Evolutionary conservation across 768 basidiomycete genomes (phyloP).

Genomic region (Collybia mongolica): DNA sequence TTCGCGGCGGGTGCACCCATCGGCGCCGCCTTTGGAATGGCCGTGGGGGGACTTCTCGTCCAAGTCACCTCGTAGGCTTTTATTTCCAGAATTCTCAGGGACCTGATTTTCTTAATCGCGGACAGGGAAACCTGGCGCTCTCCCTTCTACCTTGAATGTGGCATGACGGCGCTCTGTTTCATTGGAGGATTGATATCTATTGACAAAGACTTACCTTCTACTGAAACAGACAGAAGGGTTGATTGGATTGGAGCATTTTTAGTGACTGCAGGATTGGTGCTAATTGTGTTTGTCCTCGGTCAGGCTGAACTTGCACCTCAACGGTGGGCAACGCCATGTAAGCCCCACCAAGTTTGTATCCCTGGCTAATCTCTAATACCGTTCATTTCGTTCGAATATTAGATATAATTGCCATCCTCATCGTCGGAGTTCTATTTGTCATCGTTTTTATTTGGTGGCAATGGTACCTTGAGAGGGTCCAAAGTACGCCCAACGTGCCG

Average conservation of each 20-base stretch:
- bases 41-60: slow-evolving; percentile 72
- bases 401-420: slow-evolving; percentile 67
- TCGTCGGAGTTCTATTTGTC: slow-evolving; percentile 57
- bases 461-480: slow-evolving; percentile 43
- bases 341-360: slow-evolving; percentile 5
- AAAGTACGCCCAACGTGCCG: neutral
- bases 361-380: slow-evolving; percentile 19
- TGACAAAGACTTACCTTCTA: slow-evolving; percentile 51
- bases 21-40: slow-evolving; percentile 69
- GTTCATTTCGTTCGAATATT: neutral
- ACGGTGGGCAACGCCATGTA: slow-evolving; percentile 51
- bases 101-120: neutral
- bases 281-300: slow-evolving; percentile 69
- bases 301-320: slow-evolving; percentile 56
- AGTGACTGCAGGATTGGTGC: slow-evolving; percentile 58
- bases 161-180: slow-evolving; percentile 50
- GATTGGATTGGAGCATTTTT: slow-evolving; percentile 77
- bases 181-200: slow-evolving; percentile 58
- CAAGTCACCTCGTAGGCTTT: slow-evolving; percentile 42
- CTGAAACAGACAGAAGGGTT: slow-evolving; percentile 43
- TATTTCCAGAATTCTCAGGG: neutral
- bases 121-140: slow-evolving; percentile 65
- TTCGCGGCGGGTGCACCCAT: slow-evolving; percentile 86
- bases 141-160: slow-evolving; percentile 55
- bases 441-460: slow-evolving; percentile 63